Evolutionary conservation across 805 yeast species (phyloP), one percentile per base, ranked within the genome.

Genomic region (Tetrapisispora namnaoensis): DNA sequence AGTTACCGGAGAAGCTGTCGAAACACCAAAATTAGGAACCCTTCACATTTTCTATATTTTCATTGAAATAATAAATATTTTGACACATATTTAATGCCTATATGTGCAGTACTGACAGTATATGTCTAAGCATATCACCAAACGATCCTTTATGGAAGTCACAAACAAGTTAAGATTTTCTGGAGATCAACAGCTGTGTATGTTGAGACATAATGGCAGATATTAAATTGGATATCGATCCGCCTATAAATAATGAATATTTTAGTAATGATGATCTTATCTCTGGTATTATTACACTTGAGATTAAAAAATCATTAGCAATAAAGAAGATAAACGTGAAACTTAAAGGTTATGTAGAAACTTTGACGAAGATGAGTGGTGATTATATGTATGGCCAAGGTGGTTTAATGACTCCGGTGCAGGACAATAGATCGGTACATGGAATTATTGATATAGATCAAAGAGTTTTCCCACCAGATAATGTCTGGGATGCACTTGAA

Each of bases 271-370:
- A 58, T 46, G 67, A 65, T 43, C 42, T 48, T 17, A 59, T 60
- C 22, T 61, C 59, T 37, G 70, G 65, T 8, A 49, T 49, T n/a
- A 61, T 56, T 6, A 58, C 50, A 13, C 51, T 63, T 3, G 53
- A 54, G 17, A 53, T 56, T 18, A 53, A 49, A 13, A 66, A 56
- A 39, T 55, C 65, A 1, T 43, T 58, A n/a, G 50, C 65, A 24
- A 55, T 70, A 11, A 53, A 56, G 42, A 47, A 55, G 38, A 61
- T 68, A 55, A 85, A 70, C 59, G 76, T 76, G 63, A 90, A 95
- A 63, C 73, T 80, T 27, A 59, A 57, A 45, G 67, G 64, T 5
- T 58, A 57, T 36, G 49, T 60, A 16, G 63, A 62, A 46, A 61
- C 68, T 0, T 43, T 56, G 18, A 60, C 64, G 1, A 59, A 56